Conservation (phyloP, 108 stramenopile genomes). For the Stephanodiscus triporus region DNA sequence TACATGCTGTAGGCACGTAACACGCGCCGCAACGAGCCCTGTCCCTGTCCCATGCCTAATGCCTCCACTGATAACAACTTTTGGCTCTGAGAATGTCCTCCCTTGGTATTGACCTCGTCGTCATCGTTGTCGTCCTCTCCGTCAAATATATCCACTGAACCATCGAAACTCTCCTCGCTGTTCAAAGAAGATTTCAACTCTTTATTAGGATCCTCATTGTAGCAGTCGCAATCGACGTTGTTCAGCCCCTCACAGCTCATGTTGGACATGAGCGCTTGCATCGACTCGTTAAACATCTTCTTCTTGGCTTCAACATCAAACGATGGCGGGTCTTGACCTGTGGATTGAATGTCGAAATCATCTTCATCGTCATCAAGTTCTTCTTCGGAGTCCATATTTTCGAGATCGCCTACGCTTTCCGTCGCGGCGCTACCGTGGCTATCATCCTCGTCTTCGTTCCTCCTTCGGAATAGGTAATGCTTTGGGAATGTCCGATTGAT, state of each 20-base stretch:
- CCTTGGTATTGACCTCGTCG: neutral
- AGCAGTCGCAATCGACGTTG: too few species aligned
- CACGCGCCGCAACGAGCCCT: conserved; percentile 75
- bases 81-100: neutral
- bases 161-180: neutral
- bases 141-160: neutral
- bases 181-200: neutral
- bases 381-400: conserved; percentile 16
- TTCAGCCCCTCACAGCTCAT: conserved; percentile 5
- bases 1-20: conserved; percentile 80
- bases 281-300: conserved; percentile 37
- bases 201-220: neutral
- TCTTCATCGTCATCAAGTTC: too few species aligned
- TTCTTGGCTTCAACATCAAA: conserved; percentile 26
- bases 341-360: neutral
- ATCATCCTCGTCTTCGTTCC: conserved; percentile 22
- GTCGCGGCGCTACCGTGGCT: neutral
- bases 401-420: conserved; percentile 6
- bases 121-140: too few species aligned
- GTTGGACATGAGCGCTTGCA: conserved; percentile 6
- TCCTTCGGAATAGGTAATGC: conserved; percentile 77
- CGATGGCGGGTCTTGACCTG: neutral
- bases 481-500: conserved; percentile 91
- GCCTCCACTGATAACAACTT: neutral
- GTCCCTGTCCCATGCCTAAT: conserved; percentile 49